phyloP scores from a whole-genome alignment of 2,329 filamentous ascomycete species.

The Stemphylium vesicarium region DNA sequence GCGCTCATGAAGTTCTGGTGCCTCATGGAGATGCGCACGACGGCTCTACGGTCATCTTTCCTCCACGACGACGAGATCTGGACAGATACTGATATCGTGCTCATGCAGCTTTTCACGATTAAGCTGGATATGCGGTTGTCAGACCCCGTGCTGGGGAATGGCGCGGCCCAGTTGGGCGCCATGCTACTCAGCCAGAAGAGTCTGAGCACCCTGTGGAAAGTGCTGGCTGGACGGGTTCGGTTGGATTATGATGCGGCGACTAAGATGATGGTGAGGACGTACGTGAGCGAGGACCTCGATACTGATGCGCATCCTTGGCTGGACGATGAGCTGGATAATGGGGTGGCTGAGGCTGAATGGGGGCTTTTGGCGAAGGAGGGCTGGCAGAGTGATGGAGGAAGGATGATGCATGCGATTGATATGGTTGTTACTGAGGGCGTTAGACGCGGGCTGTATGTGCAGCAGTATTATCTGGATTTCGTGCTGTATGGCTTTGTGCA shows the following conservation, averaged over 20 bases:
- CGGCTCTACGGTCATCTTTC: conserved; percentile 59
- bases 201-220: conserved; percentile 38
- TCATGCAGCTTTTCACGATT: conserved; percentile 68
- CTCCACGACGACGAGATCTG: conserved; percentile 63
- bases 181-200: conserved; percentile 65
- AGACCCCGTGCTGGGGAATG: conserved; percentile 64
- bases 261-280: conserved; percentile 29
- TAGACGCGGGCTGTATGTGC: conserved; percentile 60
- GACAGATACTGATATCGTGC: conserved; percentile 65
- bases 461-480: conserved; percentile 63
- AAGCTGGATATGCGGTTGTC: conserved; percentile 76
- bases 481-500: conserved; percentile 69
- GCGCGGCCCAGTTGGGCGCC: conserved; percentile 43
- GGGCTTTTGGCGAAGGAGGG: conserved; percentile 46
- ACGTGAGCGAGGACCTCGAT: conserved; percentile 29
- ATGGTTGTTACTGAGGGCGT: conserved; percentile 59
- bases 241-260: conserved; percentile 40
- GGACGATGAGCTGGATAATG: conserved; percentile 30
- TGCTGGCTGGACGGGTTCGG: conserved; percentile 61
- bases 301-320: conserved; percentile 26
- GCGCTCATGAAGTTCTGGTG: conserved; percentile 71
- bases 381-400: conserved; percentile 64
- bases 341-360: conserved; percentile 36
- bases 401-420: conserved; percentile 52
- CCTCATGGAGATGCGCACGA: conserved; percentile 70